Conservation (phyloP, 2,329 filamentous ascomycete species). For the Penicillium griseofulvum region DNA sequence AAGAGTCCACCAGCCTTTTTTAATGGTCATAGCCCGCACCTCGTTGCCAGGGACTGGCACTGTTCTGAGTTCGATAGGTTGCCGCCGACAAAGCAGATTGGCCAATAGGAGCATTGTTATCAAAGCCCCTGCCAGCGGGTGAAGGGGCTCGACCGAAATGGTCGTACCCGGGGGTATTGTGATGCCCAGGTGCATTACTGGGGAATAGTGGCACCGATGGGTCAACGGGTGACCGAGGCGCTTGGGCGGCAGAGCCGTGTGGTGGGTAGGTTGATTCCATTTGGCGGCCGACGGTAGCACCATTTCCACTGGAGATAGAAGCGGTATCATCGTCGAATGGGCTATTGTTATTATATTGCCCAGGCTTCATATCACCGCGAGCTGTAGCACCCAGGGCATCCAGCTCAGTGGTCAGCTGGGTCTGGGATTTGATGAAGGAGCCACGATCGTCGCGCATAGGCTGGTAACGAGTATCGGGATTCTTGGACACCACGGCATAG, state of each 20-base stretch:
- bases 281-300: constrained; percentile 50
- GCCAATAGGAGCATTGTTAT: constrained; percentile 32
- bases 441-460: constrained; percentile 95
- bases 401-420: constrained; percentile 79
- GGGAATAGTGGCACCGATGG: constrained; percentile 49
- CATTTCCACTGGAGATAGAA: constrained; percentile 57
- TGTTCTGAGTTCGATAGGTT: constrained; percentile 50
- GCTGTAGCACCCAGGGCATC: constrained; percentile 87
- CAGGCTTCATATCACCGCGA: constrained; percentile 69
- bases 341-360: constrained; percentile 54
- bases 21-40: constrained; percentile 64
- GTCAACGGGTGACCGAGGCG: constrained; percentile 51
- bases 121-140: constrained; percentile 34
- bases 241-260: constrained; percentile 34
- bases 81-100: constrained; percentile 27
- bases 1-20: constrained; percentile 20
- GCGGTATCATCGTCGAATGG: constrained; percentile 70
- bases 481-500: constrained; percentile 84
- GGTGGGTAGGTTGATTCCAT: constrained; percentile 26
- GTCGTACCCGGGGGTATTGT: constrained; percentile 42
- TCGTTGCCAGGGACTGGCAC: constrained; percentile 62
- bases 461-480: constrained; percentile 91
- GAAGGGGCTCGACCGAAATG: constrained; percentile 28
- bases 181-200: constrained; percentile 39
- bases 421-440: constrained; percentile 96